Evolutionary conservation across 768 basidiomycete genomes (phyloP).

Genomic region (Basidioascus undulatus): DNA sequence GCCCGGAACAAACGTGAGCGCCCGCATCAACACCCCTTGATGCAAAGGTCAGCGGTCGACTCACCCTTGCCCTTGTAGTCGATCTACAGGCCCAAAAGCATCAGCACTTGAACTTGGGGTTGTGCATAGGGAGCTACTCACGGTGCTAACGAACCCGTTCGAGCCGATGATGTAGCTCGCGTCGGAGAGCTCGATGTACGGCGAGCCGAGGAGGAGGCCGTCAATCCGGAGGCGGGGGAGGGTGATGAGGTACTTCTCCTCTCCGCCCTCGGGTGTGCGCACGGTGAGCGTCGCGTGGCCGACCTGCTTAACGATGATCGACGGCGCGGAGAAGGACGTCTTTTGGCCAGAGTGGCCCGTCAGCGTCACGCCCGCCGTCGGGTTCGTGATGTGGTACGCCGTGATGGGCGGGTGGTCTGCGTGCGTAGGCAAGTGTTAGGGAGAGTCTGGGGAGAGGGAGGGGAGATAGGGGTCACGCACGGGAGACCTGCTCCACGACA

Average conservation of each 20-base stretch:
- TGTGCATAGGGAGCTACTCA: conserved; percentile 13
- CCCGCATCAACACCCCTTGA: too few species aligned
- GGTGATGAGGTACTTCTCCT: conserved; percentile 66
- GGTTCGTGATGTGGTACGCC: conserved; percentile 67
- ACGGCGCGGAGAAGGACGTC: conserved; percentile 58
- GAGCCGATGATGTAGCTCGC: conserved; percentile 48
- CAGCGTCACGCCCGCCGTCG: conserved; percentile 43
- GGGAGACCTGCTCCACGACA: conserved; percentile 45
- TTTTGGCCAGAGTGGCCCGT: conserved; percentile 44
- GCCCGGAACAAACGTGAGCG: background rate
- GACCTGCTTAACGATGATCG: conserved; percentile 61
- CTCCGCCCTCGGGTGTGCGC: conserved; percentile 28
- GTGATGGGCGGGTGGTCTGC: conserved; percentile 56
- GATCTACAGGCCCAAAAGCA: conserved; percentile 28
- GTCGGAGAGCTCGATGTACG: conserved; percentile 76
- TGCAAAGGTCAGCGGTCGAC: background rate
- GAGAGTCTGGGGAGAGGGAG: conserved; percentile 1
- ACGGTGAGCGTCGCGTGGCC: conserved; percentile 73
- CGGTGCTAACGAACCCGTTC: conserved; percentile 34
- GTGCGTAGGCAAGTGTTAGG: conserved; percentile 22
- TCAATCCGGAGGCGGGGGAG: conserved; percentile 80
- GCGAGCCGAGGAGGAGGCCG: conserved; percentile 51
- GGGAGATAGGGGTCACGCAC: too few species aligned
- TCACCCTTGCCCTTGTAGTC: conserved; percentile 76
- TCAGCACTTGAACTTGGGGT: background rate